Evolutionary conservation across 306 rosid genomes (phyloP), one percentile per base, ranked within the genome.

Genomic region (Lithocarpus polystachyus): DNA sequence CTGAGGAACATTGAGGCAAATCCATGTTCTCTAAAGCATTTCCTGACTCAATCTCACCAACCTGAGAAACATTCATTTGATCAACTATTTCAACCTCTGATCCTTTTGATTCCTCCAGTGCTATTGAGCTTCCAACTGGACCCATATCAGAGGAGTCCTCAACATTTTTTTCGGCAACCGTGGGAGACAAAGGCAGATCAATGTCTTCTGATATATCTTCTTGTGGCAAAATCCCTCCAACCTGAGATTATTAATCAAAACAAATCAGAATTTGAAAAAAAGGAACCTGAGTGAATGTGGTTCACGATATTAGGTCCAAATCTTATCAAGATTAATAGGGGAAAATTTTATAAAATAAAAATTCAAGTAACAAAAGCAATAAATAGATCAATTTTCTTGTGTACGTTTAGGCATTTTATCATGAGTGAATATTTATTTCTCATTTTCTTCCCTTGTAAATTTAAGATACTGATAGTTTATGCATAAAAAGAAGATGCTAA

Each of bases 111-210:
- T 79, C 85, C 62, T 35, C 80, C 76, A 37, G 19, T 56, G 29
- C 64, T 24, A 68, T 72, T 55, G 74, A 72, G n/a, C 81, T 15
- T 56, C 59, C 61, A 67, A 48, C 72, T 53, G 70, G 79, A 82
- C 23, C 56, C 24, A 9, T 53, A 67, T 72, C 82, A 62, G 78
- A 48, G 28, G 72, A 56, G 70, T 65, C 12, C 18, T 69, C 80
- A 37, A 23, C 29, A 55, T 67, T 60, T 76, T 75, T 79, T 53
- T 75, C 23, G 5, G 15, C 13, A 35, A 43, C 68, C 6, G 11
- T 13, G 56, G 84, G 43, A 76, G 74, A 70, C 0, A 24, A 52
- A 40, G 69, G 61, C 61, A 65, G 29, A 71, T 33, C 22, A 26
- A 61, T 43, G 37, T 40, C 73, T 76, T 71, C 57, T 70, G 40